These are phyloP conservation scores for Phaffia australis DNA, from an alignment of 768 basidiomycete species.

Conservation along the genomic window DNA sequence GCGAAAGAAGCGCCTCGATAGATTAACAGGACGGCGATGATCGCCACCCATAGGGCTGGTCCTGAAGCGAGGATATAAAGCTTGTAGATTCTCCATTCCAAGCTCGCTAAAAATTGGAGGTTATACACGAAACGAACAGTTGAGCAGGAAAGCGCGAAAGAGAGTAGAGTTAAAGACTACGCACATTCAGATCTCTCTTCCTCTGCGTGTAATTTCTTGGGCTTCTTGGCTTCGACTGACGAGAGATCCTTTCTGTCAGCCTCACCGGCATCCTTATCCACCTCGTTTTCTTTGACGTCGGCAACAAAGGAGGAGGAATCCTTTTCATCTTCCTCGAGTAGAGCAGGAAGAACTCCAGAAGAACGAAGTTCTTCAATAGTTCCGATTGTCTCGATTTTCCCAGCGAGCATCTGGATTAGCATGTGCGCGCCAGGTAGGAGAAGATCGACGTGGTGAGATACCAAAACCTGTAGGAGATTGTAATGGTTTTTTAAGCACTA, in stretches of 20 bases:
- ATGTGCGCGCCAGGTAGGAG: slow-evolving; percentile 64
- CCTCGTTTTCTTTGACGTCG: not conserved
- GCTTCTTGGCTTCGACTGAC: slow-evolving; percentile 32
- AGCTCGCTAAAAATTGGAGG: slow-evolving; percentile 39
- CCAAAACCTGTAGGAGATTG: slow-evolving; percentile 38
- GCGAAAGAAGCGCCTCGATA: not conserved
- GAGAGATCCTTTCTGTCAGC: slow-evolving; percentile 33
- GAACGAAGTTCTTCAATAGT: slow-evolving; percentile 53
- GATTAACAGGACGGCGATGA: slow-evolving; percentile 2
- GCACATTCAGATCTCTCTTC: slow-evolving; percentile 17
- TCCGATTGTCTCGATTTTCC: slow-evolving; percentile 65
- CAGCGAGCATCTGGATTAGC: slow-evolving; percentile 67
- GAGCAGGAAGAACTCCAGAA: slow-evolving; percentile 54
- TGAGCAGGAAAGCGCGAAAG: not conserved
- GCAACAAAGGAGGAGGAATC: not conserved
- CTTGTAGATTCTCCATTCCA: slow-evolving; percentile 60
- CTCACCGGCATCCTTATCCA: slow-evolving; percentile 40
- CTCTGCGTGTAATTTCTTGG: slow-evolving; percentile 6
- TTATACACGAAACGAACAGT: slow-evolving; percentile 23
- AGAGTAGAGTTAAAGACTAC: not conserved
- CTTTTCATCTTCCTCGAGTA: slow-evolving; percentile 36
- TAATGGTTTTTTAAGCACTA: slow-evolving; percentile 23
- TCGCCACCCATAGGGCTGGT: slow-evolving; percentile 1
- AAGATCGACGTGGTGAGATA: slow-evolving; percentile 75
- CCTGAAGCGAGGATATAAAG: slow-evolving; percentile 39